Conservation (phyloP, 2,329 filamentous ascomycete genomes). For the Atkinsonella texensis region DNA sequence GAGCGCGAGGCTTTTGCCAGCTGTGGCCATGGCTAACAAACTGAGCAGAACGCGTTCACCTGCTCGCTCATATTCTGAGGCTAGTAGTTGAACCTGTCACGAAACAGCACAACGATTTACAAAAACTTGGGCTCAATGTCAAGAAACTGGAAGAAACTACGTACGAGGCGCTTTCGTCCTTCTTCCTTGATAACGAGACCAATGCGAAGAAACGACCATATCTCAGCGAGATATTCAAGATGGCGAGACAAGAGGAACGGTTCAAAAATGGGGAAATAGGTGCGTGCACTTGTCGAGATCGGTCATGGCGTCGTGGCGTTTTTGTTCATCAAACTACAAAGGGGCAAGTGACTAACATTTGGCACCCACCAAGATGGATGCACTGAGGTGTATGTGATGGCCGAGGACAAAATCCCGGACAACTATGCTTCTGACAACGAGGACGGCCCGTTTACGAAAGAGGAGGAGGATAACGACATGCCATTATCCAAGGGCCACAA, state of each 20-base stretch:
- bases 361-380: constrained; percentile 29
- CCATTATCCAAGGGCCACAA: constrained; percentile 21
- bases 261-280: constrained; percentile 46
- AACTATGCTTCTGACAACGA: constrained; percentile 37
- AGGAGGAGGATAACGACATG: constrained; percentile 30
- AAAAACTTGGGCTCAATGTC: constrained; percentile 40
- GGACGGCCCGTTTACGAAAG: constrained; percentile 24
- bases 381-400: constrained; percentile 37
- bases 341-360: constrained; percentile 4
- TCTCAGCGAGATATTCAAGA: constrained; percentile 49
- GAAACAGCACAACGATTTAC: constrained; percentile 38
- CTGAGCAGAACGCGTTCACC: constrained; percentile 42
- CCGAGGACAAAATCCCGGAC: constrained; percentile 38
- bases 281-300: constrained; percentile 19
- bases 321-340: neutral
- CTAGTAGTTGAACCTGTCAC: constrained; percentile 40
- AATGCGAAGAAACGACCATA: constrained; percentile 44
- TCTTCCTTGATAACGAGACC: constrained; percentile 44
- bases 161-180: constrained; percentile 43
- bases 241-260: constrained; percentile 44
- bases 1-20: neutral
- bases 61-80: constrained; percentile 48
- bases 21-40: neutral
- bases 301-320: neutral
- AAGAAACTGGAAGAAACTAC: constrained; percentile 47